Conservation (phyloP, 441 rosid species). For the Brassica hybrid region DNA sequence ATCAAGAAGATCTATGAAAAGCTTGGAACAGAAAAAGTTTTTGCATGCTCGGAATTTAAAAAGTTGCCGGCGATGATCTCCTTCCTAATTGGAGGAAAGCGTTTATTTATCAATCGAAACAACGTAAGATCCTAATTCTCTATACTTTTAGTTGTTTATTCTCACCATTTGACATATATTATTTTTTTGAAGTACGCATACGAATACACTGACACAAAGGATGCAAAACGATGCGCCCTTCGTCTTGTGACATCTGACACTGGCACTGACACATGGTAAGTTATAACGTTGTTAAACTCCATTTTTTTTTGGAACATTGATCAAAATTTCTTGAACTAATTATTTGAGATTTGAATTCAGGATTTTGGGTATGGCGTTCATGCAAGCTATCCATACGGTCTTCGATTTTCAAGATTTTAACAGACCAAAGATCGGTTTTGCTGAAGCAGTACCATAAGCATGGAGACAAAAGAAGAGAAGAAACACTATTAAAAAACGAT, state of each 20-base stretch:
- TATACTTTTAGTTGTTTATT: background rate
- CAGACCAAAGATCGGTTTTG: background rate
- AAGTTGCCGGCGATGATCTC: slow-evolving; percentile 1
- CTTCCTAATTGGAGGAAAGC: background rate
- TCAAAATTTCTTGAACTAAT: too few species aligned
- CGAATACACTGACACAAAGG: background rate
- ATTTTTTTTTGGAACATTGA: background rate
- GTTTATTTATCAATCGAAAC: background rate
- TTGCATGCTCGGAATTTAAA: background rate
- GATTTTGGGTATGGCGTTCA: background rate
- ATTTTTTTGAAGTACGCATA: background rate
- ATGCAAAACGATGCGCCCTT: background rate
- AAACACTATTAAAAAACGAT: too few species aligned
- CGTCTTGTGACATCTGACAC: background rate
- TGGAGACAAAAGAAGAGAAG: background rate
- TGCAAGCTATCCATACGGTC: background rate
- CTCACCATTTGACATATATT: background rate
- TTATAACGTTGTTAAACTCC: background rate
- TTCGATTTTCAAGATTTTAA: background rate
- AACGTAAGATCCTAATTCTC: background rate
- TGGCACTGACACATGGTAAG: background rate
- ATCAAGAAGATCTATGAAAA: background rate
- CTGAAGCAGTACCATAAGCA: background rate
- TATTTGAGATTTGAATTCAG: background rate
- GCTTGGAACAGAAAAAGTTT: background rate